Percentiles rank a stretch among this genome's conserved stretches.
These are phyloP conservation scores for Ormosia semicastrata DNA, from an alignment of 306 rosid species.

Conservation along the genomic window DNA sequence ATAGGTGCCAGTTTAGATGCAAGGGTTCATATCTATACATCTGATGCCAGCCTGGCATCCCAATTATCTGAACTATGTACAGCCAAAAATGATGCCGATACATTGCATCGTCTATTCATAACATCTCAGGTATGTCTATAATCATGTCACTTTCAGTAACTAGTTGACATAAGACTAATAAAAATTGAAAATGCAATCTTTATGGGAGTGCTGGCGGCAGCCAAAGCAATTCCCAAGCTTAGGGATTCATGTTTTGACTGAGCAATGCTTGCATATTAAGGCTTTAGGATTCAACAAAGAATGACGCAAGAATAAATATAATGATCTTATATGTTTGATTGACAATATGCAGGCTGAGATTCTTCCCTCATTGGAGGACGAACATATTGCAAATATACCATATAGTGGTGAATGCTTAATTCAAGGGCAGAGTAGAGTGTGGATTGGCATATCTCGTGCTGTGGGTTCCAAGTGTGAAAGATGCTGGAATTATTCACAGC, in stretches of 20 bases:
- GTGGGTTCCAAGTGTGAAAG: constrained; percentile 85
- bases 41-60: constrained; percentile 61
- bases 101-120: constrained; percentile 68
- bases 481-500: constrained; percentile 78
- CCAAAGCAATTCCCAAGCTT: neutral
- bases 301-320: neutral
- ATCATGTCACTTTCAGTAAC: neutral
- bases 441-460: constrained; percentile 93
- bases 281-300: neutral
- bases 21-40: constrained; percentile 66
- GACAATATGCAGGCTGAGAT: constrained; percentile 66
- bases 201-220: neutral
- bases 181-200: neutral
- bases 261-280: neutral
- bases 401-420: constrained; percentile 68
- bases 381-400: constrained; percentile 45
- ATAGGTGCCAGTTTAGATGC: constrained; percentile 96
- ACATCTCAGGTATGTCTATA: constrained; percentile 78
- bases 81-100: constrained; percentile 67
- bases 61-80: constrained; percentile 60
- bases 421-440: constrained; percentile 57
- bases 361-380: constrained; percentile 56
- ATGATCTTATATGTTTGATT: neutral
- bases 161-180: neutral
- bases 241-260: neutral